Evolutionary conservation across 2,329 filamentous ascomycete genomes (phyloP).

Genomic region (Cucurbitaria berberidis): DNA sequence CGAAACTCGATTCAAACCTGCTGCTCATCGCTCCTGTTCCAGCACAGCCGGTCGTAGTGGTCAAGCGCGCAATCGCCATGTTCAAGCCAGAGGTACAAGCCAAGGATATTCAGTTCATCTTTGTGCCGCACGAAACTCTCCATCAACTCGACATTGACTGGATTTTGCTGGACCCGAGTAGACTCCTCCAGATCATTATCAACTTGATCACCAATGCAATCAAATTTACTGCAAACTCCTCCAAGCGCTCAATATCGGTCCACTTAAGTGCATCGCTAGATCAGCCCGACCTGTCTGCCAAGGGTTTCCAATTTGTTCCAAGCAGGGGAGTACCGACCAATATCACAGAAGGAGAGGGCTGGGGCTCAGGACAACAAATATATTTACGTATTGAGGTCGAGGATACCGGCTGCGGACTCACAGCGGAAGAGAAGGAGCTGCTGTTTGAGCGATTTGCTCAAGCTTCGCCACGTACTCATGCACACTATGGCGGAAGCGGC

Average conservation of each 20-base stretch:
- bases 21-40: slow-evolving; percentile 47
- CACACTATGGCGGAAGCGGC: slow-evolving; percentile 44
- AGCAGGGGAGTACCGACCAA: slow-evolving; percentile 20
- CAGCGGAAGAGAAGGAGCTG: slow-evolving; percentile 36
- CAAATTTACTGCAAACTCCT: slow-evolving; percentile 52
- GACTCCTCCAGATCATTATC: slow-evolving; percentile 52
- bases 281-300: slow-evolving; percentile 20
- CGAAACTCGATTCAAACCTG: slow-evolving; percentile 40
- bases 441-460: slow-evolving; percentile 44
- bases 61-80: slow-evolving; percentile 46
- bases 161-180: slow-evolving; percentile 51
- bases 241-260: slow-evolving; percentile 47
- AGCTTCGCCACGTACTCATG: slow-evolving; percentile 44
- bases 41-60: slow-evolving; percentile 44
- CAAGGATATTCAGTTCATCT: slow-evolving; percentile 38
- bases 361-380: slow-evolving; percentile 34
- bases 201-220: slow-evolving; percentile 56
- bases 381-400: slow-evolving; percentile 40
- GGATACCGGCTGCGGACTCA: slow-evolving; percentile 44
- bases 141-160: slow-evolving; percentile 45
- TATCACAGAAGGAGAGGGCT: slow-evolving; percentile 31
- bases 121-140: slow-evolving; percentile 44
- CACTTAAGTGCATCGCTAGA: slow-evolving; percentile 48
- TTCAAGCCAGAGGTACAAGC: slow-evolving; percentile 46
- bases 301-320: slow-evolving; percentile 37